phyloP scores from a whole-genome alignment of 2,329 filamentous ascomycete genomes.

The Passalora sequoiae region DNA sequence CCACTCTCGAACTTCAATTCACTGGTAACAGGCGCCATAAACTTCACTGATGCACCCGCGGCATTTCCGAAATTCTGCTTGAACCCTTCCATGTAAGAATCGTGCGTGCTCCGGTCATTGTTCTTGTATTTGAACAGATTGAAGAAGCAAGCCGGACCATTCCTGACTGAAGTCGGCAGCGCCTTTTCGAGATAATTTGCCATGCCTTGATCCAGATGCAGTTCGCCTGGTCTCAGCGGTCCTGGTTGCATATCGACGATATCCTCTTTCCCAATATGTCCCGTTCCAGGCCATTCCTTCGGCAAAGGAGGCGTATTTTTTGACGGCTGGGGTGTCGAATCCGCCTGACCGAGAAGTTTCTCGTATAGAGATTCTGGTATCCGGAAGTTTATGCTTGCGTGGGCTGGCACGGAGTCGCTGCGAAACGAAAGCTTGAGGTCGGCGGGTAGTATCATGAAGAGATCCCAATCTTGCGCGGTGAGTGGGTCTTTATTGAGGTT shows the following conservation, averaged over 20 bases:
- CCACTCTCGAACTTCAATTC: neutral
- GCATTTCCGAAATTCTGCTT: conserved; percentile 14
- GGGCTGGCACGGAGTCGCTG: conserved; percentile 1
- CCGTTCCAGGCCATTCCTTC: conserved; percentile 1
- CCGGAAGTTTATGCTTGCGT: neutral
- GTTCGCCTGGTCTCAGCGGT: conserved; percentile 7
- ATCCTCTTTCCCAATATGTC: neutral
- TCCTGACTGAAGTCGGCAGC: conserved; percentile 5
- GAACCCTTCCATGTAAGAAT: conserved; percentile 20
- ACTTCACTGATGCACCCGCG: conserved; percentile 18
- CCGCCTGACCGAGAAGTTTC: conserved; percentile 2
- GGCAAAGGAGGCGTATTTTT: conserved; percentile 6
- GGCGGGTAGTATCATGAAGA: conserved; percentile 7
- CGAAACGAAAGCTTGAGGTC: conserved; percentile 1
- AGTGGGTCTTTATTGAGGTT: conserved; percentile 3
- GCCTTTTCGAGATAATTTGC: conserved; percentile 10
- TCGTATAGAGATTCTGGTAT: conserved; percentile 1
- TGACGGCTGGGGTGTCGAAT: neutral
- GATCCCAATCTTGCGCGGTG: conserved; percentile 11
- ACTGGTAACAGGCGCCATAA: conserved; percentile 14
- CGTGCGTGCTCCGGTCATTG: conserved; percentile 11
- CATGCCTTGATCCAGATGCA: conserved; percentile 17
- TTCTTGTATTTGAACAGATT: conserved; percentile 21
- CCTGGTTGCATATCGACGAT: conserved; percentile 1
- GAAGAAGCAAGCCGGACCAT: conserved; percentile 17